A percentile compares a stretch with the other conserved stretches of the same genome.
Evolutionary conservation across 1,284 basidiomycete genomes (phyloP).

Genomic region (Golubevia sp.): DNA sequence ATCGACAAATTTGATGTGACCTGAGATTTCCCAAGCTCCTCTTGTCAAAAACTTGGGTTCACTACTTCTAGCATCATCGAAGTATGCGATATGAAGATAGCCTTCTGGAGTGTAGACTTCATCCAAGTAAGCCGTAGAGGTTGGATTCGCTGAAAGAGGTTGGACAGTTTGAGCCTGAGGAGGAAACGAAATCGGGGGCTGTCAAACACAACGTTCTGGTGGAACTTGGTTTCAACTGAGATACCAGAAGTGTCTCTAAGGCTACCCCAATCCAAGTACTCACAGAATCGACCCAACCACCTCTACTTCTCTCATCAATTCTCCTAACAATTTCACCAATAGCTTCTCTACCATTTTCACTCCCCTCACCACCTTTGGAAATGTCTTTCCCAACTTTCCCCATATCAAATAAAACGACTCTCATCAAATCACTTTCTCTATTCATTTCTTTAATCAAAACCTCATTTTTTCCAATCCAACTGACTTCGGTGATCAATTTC

Average conservation of each 20-base stretch:
- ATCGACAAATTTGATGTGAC: conserved; percentile 75
- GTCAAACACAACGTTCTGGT: conserved; percentile 4
- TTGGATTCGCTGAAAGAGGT: conserved; percentile 63
- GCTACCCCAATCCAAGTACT: conserved; percentile 10
- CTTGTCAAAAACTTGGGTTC: conserved; percentile 70
- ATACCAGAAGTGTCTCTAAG: conserved; percentile 9
- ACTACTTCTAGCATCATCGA: conserved; percentile 13
- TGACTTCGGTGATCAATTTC: conserved; percentile 68
- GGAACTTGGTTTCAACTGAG: conserved; percentile 19
- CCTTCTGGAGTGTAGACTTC: conserved; percentile 27
- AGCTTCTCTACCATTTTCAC: conserved; percentile 32
- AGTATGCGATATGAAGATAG: conserved; percentile 42
- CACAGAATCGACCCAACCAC: conserved; percentile 84
- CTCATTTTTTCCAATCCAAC: conserved; percentile 79
- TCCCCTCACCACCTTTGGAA: conserved; percentile 1
- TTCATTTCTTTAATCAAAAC: conserved; percentile 86
- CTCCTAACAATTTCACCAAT: conserved; percentile 64
- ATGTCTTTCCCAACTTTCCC: not conserved
- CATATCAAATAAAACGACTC: conserved; percentile 32
- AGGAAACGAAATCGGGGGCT: conserved; percentile 78
- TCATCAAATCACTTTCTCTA: conserved; percentile 39
- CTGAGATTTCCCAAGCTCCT: conserved; percentile 87
- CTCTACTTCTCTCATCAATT: conserved; percentile 76
- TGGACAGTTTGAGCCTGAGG: conserved; percentile 72
- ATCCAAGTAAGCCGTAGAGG: conserved; percentile 37